Evolutionary conservation across 1,284 basidiomycete genomes (phyloP).

Genomic region (Neolentinus lepideus): DNA sequence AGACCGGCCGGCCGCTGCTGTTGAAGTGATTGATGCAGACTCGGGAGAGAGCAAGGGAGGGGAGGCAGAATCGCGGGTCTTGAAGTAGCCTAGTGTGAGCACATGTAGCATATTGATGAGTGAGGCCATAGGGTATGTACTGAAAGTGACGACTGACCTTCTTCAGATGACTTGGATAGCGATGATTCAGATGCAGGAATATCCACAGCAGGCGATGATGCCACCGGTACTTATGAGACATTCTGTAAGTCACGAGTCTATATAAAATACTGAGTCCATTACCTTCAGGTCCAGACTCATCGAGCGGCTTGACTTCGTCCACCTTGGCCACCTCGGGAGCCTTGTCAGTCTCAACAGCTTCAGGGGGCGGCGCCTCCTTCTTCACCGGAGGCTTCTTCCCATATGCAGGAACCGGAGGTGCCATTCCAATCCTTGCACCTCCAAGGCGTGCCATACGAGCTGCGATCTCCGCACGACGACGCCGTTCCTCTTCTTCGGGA

Average conservation of each 20-base stretch:
- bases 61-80: conserved; percentile 11
- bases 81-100: conserved; percentile 14
- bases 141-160: background rate
- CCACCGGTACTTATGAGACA: background rate
- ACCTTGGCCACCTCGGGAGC: background rate
- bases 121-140: background rate
- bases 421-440: conserved; percentile 80
- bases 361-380: conserved; percentile 17
- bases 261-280: background rate
- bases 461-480: conserved; percentile 75
- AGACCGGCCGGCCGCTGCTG: conserved; percentile 22
- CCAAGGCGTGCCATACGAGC: conserved; percentile 87
- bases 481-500: conserved; percentile 73
- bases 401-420: conserved; percentile 59
- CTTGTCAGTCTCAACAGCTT: background rate
- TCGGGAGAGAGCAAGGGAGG: conserved; percentile 28
- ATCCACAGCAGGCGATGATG: background rate
- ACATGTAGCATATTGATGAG: background rate
- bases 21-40: conserved; percentile 21
- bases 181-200: background rate
- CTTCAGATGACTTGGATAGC: background rate
- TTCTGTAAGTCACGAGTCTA: background rate
- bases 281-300: background rate
- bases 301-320: background rate
- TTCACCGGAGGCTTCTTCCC: conserved; percentile 46